Conservation (phyloP, 345 rosid genomes). For the Citrus sp. region DNA sequence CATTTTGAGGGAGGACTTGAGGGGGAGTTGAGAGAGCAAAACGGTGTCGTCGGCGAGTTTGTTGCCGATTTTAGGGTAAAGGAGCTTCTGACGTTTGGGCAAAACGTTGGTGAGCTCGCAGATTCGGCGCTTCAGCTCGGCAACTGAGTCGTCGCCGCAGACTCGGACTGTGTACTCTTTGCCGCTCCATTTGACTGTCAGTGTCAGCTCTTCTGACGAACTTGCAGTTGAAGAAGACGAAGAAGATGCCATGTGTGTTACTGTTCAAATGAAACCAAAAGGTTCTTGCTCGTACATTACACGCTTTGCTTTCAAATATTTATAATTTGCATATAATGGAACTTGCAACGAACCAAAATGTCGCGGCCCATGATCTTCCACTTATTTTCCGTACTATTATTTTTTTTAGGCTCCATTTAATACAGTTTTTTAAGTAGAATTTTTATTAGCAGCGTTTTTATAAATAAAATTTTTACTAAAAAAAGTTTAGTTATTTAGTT, state of each 20-base stretch:
- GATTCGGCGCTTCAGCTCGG: conserved; percentile 88
- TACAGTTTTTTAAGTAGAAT: no score
- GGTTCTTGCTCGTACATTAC: neutral
- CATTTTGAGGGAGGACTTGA: conserved; percentile 89
- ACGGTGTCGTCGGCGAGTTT: conserved; percentile 76
- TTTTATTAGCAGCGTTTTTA: no score
- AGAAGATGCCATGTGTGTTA: conserved; percentile 2
- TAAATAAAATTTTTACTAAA: no score
- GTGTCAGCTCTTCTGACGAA: conserved; percentile 67
- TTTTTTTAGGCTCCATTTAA: no score
- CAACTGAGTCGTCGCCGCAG: conserved; percentile 86
- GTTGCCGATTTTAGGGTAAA: conserved; percentile 84
- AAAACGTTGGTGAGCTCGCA: conserved; percentile 78
- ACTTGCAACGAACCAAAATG: no score
- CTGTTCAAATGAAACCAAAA: neutral
- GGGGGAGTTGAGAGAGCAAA: conserved; percentile 69
- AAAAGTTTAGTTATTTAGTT: no score
- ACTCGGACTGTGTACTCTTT: conserved; percentile 84
- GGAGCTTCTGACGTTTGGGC: conserved; percentile 94
- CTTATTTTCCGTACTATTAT: no score
- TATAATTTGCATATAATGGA: no score
- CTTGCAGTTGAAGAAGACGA: neutral
- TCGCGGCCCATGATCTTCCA: no score
- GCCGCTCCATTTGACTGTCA: conserved; percentile 84
- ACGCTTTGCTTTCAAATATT: neutral